A percentile compares a stretch with the other conserved stretches of the same genome.
Conservation (phyloP, 192 early-diverging fungal species). For the Jimgerdemannia lactiflua region DNA sequence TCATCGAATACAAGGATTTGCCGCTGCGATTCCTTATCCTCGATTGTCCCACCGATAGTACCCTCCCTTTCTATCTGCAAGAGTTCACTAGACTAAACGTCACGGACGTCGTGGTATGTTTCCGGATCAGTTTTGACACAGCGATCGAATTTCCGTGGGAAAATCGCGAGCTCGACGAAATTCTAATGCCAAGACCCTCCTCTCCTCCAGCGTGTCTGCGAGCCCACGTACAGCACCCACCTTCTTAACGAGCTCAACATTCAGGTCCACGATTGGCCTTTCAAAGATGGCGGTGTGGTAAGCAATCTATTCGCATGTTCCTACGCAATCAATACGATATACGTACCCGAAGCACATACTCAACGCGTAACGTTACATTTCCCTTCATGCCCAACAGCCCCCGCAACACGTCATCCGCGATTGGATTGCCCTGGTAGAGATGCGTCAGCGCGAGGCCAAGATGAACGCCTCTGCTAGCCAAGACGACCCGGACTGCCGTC, state of each 20-base stretch:
- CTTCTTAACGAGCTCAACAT: slow-evolving; percentile 61
- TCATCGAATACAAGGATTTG: slow-evolving; percentile 55
- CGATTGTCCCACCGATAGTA: slow-evolving; percentile 87
- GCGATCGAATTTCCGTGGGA: no score
- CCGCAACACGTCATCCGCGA: slow-evolving; percentile 44
- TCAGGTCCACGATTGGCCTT: slow-evolving; percentile 84
- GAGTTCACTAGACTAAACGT: slow-evolving; percentile 74
- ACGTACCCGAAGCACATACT: background rate
- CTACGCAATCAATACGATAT: no score
- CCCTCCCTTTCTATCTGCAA: slow-evolving; percentile 68
- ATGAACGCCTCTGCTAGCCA: slow-evolving; percentile 16
- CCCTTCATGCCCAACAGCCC: slow-evolving; percentile 20
- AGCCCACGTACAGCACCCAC: slow-evolving; percentile 76
- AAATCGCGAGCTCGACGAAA: no score
- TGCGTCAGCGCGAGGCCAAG: slow-evolving; percentile 30
- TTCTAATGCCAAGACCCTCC: no score
- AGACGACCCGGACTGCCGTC: slow-evolving; percentile 11
- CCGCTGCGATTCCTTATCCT: slow-evolving; percentile 85
- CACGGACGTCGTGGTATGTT: slow-evolving; percentile 67
- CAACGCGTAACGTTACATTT: background rate
- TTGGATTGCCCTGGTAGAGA: slow-evolving; percentile 67
- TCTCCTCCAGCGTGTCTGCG: slow-evolving; percentile 63
- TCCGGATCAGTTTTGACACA: no score
- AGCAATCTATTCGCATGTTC: slow-evolving; percentile 10
- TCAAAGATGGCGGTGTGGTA: slow-evolving; percentile 86